Percentiles rank a stretch among this genome's conserved stretches.
These are phyloP conservation scores for Neoascochyta sp. DNA, from an alignment of 2,329 filamentous ascomycete genomes.

Conservation along the genomic window DNA sequence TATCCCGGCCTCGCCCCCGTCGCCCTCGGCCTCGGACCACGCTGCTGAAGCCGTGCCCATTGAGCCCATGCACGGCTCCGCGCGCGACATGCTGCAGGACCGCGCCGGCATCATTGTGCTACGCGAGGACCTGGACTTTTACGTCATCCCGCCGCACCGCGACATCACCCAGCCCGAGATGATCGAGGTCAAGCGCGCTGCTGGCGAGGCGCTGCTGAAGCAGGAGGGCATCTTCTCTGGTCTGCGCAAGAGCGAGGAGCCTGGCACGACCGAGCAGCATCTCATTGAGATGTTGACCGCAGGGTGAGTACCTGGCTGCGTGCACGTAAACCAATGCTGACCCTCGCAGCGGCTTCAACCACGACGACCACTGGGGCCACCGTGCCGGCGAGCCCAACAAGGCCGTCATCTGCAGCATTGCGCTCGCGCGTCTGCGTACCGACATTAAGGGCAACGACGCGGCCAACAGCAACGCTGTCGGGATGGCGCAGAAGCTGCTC, in stretches of 20 bases:
- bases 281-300: conserved; percentile 99
- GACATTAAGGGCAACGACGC: conserved; percentile 78
- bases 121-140: conserved; percentile 94
- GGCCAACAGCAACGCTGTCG: conserved; percentile 72
- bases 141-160: conserved; percentile 81
- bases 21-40: conserved; percentile 51
- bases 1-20: conserved; percentile 72
- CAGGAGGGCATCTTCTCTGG: conserved; percentile 97
- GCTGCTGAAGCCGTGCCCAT: conserved; percentile 58
- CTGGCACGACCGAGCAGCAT: conserved; percentile 94
- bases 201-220: conserved; percentile 76
- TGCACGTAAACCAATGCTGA: conserved; percentile 1
- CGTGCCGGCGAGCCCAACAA: conserved; percentile 97
- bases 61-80: conserved; percentile 67
- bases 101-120: conserved; percentile 95
- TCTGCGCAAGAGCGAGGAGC: conserved; percentile 89
- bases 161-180: conserved; percentile 86
- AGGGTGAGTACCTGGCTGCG: conserved; percentile 59
- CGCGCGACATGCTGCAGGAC: conserved; percentile 76
- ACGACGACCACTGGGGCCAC: conserved; percentile 93
- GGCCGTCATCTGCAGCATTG: conserved; percentile 95
- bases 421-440: conserved; percentile 84
- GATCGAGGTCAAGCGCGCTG: conserved; percentile 93
- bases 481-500: conserved; percentile 97
- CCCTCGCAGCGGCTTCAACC: conserved; percentile 77